Evolutionary conservation across 805 yeast genomes (phyloP), one percentile per base, ranked within the genome.

Genomic region (Spathaspora passalidarum): DNA sequence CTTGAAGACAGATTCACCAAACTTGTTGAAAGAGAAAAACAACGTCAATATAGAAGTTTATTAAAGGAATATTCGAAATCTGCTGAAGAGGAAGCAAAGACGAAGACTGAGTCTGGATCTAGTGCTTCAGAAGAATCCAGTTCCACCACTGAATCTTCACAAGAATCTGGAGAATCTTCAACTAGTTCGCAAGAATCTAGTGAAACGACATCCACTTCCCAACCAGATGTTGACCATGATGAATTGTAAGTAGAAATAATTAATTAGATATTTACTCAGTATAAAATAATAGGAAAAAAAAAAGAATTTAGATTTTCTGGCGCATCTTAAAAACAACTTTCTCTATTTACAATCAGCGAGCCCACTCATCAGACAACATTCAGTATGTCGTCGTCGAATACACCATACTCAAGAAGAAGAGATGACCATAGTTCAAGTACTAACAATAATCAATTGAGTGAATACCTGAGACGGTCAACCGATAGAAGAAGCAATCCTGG

Each of bases 41-140:
- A 62, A 46, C 64, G 61, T 47, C 71, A 68, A 46, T 52, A 56
- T 34, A 65, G 67, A 51, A 61, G 61, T 36, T 62, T 63, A 52
- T 48, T 63, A 46, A 70, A 61, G 47, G 54, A 48, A 43, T 45
- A 32, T n/a, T 43, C 40, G 6, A 53, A 52, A 16, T 18, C 39
- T 3, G 5, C 19, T 22, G 49, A 48, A 25, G 48, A 42, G 8
- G 49, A 47, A 21, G 41, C 42, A 16, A 50, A 41, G 32, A 19
- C 46, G 21, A 32, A 42, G 13, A 37, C 34, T 6, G 23, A 17
- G n/a, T 9, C 8, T 11, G 23, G 13, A 4, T 38, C 41, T 38
- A 4, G n/a, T 16, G 9, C 32, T 21, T 13, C 17, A 20, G 41
- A 38, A 11, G 37, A 40, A 19, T 14, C 29, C 2, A 34, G 20